phyloP scores from a whole-genome alignment of 2,329 filamentous ascomycete species.

The Fusarium buharicum region DNA sequence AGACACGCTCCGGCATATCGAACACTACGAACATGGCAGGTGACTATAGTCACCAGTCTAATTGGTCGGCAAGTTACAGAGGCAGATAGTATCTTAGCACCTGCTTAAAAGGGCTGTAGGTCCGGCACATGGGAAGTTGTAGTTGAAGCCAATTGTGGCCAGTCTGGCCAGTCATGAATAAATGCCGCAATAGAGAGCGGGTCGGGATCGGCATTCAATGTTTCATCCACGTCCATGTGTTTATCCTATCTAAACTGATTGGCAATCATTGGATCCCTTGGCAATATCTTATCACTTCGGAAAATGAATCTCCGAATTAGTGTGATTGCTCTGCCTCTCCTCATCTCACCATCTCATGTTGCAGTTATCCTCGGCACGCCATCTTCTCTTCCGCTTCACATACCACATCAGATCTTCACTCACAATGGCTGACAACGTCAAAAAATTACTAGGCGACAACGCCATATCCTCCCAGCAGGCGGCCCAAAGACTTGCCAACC shows the following conservation, averaged over 20 bases:
- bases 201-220: slow-evolving; percentile 34
- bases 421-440: slow-evolving; percentile 27
- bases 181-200: slow-evolving; percentile 14
- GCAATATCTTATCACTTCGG: slow-evolving; percentile 2
- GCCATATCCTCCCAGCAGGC: slow-evolving; percentile 19
- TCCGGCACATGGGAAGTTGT: slow-evolving; percentile 16
- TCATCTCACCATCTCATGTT: slow-evolving; percentile 5
- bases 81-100: slow-evolving; percentile 24
- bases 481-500: slow-evolving; percentile 19
- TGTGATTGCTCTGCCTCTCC: slow-evolving; percentile 1
- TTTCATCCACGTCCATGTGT: slow-evolving; percentile 38
- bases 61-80: slow-evolving; percentile 20
- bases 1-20: slow-evolving; percentile 11
- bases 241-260: slow-evolving; percentile 31
- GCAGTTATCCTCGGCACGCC: not conserved
- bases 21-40: slow-evolving; percentile 21
- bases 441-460: slow-evolving; percentile 9
- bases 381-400: not conserved
- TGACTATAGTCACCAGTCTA: slow-evolving; percentile 3
- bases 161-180: slow-evolving; percentile 18
- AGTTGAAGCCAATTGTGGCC: not conserved
- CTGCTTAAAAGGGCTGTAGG: slow-evolving; percentile 33
- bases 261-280: slow-evolving; percentile 20
- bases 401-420: not conserved
- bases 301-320: slow-evolving; percentile 7